Conservation (phyloP, 768 basidiomycete species). For the Termitomyces sp. region DNA sequence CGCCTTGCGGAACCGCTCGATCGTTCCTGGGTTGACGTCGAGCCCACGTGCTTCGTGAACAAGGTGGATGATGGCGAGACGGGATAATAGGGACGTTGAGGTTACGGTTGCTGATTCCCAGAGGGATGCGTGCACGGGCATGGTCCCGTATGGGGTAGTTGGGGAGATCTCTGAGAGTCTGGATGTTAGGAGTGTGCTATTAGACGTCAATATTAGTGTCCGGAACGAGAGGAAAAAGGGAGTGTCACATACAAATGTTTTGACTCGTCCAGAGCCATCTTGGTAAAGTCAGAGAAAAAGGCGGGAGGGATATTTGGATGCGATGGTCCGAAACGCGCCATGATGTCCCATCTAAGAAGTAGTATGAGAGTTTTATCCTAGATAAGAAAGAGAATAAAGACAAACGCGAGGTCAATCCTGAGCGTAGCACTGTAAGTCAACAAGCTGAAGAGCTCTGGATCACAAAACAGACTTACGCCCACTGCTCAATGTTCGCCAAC, state of each 20-base stretch:
- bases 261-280: conserved; percentile 84
- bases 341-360: conserved; percentile 69
- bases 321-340: conserved; percentile 66
- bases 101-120: conserved; percentile 79
- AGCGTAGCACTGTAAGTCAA: neutral
- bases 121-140: conserved; percentile 72
- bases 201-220: neutral
- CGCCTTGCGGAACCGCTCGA: conserved; percentile 64
- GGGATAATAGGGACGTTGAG: conserved; percentile 58
- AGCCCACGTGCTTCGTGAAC: conserved; percentile 83
- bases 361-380: neutral
- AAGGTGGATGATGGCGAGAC: conserved; percentile 81
- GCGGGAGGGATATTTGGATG: conserved; percentile 61
- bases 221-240: neutral
- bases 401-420: conserved; percentile 74
- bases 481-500: conserved; percentile 83
- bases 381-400: conserved; percentile 3
- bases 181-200: conserved; percentile 53
- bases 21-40: conserved; percentile 80
- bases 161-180: conserved; percentile 60
- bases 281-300: conserved; percentile 80
- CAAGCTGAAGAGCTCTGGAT: neutral
- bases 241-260: conserved; percentile 60
- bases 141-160: conserved; percentile 66
- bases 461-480: conserved; percentile 57